These are phyloP conservation scores for Arthrobotrys musiformis DNA, from an alignment of 2,329 filamentous ascomycete species.

Conservation along the genomic window DNA sequence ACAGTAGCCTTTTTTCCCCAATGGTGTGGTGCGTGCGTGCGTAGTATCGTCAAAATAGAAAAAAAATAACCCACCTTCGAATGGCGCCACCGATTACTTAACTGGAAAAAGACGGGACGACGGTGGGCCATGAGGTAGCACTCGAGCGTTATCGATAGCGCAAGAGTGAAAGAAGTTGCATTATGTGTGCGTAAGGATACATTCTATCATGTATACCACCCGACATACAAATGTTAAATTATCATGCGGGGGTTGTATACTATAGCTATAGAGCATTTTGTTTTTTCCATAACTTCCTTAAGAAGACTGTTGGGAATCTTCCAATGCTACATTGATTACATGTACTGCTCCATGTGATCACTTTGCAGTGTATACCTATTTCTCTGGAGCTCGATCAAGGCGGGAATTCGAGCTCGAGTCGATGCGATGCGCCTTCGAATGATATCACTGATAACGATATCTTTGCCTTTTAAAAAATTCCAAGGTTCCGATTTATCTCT, in stretches of 20 bases:
- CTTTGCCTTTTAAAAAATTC: background rate
- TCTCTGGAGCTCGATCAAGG: background rate
- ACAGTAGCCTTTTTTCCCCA: background rate
- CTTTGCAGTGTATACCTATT: background rate
- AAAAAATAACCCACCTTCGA: background rate
- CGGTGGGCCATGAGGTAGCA: conserved; percentile 2
- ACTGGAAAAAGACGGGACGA: background rate
- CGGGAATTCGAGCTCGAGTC: background rate
- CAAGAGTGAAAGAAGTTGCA: background rate
- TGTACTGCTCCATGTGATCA: conserved; percentile 4
- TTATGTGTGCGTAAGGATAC: background rate
- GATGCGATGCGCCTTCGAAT: background rate
- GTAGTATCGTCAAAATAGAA: no score
- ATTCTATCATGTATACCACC: background rate
- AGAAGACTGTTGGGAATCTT: background rate
- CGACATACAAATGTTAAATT: background rate
- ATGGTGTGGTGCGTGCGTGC: background rate
- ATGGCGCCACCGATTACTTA: conserved; percentile 12
- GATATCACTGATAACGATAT: conserved; percentile 17
- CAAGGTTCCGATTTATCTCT: background rate
- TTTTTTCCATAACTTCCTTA: background rate
- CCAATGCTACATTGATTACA: conserved; percentile 10
- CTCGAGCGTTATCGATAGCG: conserved; percentile 4
- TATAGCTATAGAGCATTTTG: background rate
- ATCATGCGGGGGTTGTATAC: background rate